Evolutionary conservation across 116 monocot genomes (phyloP).

Genomic region (Zostera marina): DNA sequence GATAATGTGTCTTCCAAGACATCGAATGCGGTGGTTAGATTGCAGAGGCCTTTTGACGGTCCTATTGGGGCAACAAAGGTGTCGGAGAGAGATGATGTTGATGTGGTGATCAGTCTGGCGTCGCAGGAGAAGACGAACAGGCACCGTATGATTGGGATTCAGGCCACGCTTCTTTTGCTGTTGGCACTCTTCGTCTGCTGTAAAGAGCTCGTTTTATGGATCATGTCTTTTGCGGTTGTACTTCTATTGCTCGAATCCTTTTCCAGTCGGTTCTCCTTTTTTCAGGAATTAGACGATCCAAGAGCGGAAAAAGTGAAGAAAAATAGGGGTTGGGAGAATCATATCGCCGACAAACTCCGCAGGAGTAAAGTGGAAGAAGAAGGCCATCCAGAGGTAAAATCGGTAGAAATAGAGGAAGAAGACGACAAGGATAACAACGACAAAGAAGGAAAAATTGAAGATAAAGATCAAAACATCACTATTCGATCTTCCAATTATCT

Average conservation of each 20-base stretch:
- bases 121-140: background rate
- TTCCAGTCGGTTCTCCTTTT: background rate
- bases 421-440: background rate
- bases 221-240: constrained; percentile 22
- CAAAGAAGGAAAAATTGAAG: too few species aligned
- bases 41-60: too few species aligned
- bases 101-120: background rate
- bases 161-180: constrained; percentile 11
- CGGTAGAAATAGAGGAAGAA: constrained; percentile 2
- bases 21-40: too few species aligned
- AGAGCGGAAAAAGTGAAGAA: constrained; percentile 10
- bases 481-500: background rate
- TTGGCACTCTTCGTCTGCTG: constrained; percentile 16
- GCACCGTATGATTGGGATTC: constrained; percentile 9
- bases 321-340: constrained; percentile 21
- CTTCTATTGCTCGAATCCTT: constrained; percentile 17
- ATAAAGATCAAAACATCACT: background rate
- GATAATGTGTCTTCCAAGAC: background rate
- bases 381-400: background rate
- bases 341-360: constrained; percentile 17
- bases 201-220: constrained; percentile 28
- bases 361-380: constrained; percentile 1
- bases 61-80: too few species aligned
- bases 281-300: background rate
- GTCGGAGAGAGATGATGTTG: background rate